Conservation (phyloP, 257 asterid genomes). For the Fraxinus quadrangulata region DNA sequence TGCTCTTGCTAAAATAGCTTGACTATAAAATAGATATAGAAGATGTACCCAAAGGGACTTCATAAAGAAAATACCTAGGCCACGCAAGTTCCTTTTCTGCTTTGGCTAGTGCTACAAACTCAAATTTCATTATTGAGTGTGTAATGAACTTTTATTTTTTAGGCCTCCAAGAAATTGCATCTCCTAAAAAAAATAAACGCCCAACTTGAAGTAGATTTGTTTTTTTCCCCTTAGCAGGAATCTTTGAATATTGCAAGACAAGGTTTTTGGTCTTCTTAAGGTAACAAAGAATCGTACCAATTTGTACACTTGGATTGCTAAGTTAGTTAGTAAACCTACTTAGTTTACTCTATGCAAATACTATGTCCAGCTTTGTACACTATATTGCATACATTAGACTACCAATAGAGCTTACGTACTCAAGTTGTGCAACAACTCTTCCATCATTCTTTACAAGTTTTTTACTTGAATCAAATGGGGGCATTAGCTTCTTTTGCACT, state of each 20-base stretch:
- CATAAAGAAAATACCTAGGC: neutral
- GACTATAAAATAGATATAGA: neutral
- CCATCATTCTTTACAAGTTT: neutral
- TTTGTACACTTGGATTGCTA: neutral
- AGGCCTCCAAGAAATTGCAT: neutral
- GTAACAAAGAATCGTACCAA: no score
- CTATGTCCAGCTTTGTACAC: neutral
- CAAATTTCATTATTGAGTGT: no score
- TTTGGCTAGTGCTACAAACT: neutral
- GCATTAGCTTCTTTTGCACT: neutral
- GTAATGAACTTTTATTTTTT: no score
- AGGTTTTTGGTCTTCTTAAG: neutral
- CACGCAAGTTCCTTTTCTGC: neutral
- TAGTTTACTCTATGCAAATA: neutral
- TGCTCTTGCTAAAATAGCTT: neutral
- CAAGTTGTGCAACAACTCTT: neutral
- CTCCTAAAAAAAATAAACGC: neutral
- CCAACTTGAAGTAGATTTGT: neutral
- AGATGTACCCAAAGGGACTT: neutral
- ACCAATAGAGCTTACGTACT: neutral
- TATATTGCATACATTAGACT: no score
- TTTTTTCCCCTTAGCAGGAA: neutral
- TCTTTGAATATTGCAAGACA: neutral
- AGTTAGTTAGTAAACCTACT: neutral
- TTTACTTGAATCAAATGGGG: neutral